Conservation (phyloP, 2,329 filamentous ascomycete species). For the Parastagonospora avenae region DNA sequence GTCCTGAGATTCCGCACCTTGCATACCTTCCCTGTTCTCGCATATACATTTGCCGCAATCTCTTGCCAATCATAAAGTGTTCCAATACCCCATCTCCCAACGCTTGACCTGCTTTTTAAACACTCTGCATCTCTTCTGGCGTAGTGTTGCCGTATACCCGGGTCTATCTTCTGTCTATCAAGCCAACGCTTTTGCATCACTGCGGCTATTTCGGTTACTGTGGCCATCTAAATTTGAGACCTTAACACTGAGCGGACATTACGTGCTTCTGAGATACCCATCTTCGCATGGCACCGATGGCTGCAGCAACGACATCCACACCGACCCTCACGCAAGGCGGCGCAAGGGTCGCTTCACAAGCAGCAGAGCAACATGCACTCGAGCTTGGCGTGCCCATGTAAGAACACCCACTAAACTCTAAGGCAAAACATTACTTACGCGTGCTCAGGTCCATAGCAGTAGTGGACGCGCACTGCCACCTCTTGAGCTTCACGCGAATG, state of each 20-base stretch:
- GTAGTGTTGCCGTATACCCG: slow-evolving; percentile 2
- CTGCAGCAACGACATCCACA: slow-evolving; percentile 2
- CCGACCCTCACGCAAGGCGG: slow-evolving; percentile 30
- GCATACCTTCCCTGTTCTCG: neutral
- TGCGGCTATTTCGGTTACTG: neutral
- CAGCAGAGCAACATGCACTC: slow-evolving; percentile 25
- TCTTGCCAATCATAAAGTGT: slow-evolving; percentile 5
- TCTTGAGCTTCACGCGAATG: slow-evolving; percentile 54
- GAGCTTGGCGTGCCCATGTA: slow-evolving; percentile 39
- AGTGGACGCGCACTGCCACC: slow-evolving; percentile 32
- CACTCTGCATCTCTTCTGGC: neutral
- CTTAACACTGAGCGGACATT: neutral
- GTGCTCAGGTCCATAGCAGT: slow-evolving; percentile 6
- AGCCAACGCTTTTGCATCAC: neutral
- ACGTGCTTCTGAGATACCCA: neutral
- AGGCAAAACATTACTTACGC: neutral
- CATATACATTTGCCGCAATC: slow-evolving; percentile 1
- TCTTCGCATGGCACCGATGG: slow-evolving; percentile 3
- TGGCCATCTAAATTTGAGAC: neutral
- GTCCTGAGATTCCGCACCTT: slow-evolving; percentile 1
- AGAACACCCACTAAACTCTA: neutral
- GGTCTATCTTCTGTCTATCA: neutral
- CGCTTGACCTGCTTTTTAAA: neutral
- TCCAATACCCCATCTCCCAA: neutral
- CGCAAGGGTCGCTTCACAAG: slow-evolving; percentile 24